Evolutionary conservation across 2,329 filamentous ascomycete genomes (phyloP).

Genomic region (Chaetomiaceae sp.): DNA sequence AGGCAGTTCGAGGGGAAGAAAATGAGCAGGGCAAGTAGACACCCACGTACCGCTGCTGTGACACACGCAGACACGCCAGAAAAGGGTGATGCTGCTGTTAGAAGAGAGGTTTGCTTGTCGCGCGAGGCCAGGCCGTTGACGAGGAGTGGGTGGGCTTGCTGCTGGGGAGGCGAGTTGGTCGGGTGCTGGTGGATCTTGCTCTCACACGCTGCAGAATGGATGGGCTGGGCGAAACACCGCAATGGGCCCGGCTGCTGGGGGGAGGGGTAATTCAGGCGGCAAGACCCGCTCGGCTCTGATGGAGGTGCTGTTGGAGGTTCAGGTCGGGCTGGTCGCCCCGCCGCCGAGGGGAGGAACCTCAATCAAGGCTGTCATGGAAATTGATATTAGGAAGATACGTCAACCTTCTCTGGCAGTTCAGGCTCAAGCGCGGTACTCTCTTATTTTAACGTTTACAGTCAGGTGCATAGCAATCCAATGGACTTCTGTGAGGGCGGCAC

Average conservation of each 20-base stretch:
- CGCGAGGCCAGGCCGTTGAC: constrained; percentile 6
- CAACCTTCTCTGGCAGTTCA: neutral
- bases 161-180: neutral
- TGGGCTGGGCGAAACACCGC: constrained; percentile 7
- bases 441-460: neutral
- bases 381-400: neutral
- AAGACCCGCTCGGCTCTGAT: constrained; percentile 2
- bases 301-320: neutral
- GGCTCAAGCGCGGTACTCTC: neutral
- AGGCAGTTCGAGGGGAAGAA: no score
- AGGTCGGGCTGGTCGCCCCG: no score
- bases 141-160: neutral
- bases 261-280: constrained; percentile 18
- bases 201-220: constrained; percentile 8
- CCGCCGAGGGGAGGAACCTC: no score
- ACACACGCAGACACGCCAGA: neutral
- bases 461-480: no score
- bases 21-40: neutral
- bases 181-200: constrained; percentile 19
- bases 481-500: no score
- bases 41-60: neutral
- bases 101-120: constrained; percentile 5
- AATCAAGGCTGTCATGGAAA: no score
- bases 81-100: constrained; percentile 3
- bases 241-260: constrained; percentile 1